Base-by-base conservation (phyloP, 2,329 filamentous ascomycete genomes). In the Epichloe sylvatica region DNA sequence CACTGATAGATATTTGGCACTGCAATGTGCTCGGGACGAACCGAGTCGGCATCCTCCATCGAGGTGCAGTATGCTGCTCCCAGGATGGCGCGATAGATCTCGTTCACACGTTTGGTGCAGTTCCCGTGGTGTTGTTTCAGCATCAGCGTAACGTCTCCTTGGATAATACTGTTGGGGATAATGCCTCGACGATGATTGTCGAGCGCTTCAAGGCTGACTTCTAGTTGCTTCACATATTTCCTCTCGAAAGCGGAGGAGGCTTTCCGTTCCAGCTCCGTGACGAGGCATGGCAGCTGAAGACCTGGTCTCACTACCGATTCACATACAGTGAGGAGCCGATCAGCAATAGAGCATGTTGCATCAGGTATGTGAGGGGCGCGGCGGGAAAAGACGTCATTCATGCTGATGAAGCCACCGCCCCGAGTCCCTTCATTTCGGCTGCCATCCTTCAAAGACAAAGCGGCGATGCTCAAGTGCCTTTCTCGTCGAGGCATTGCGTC, bases 1-100 rank as follows among this genome's bases (percentile, higher is more conserved):
- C 38, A 48, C 40, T 48, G 46, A 21, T 48, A 48, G 19, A 48
- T 42, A n/a, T 48, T 42, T 8, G 37, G 46, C 38, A 48, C 21
- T 15, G 46, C 19, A 35, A 41, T 42, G 17, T 42, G 19, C 13
- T 23, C 46, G 36, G 38, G 25, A 12, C 25, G 46, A 25, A 35
- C 1, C 9, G 39, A 48, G 11, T 34, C 30, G 13, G 17, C 6
- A 13, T 34, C 15, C 15, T 42, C 15, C 21, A 35, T 25, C 38
- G 38, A 48, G n/a, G 15, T 42, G 17, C 46, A 17, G 25, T 48
- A 48, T 35, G 19, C 30, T 25, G 46, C 30, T 23, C 30, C n/a
- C 15, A 42, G 5, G 7, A 48, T 48, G 38, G 39, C n/a, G 38
- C 46, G 38, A 42, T 48, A 48, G 12, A 48, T 17, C 6, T 40